These are phyloP conservation scores for Trametes punicea DNA, from an alignment of 768 basidiomycete genomes.

Conservation along the genomic window DNA sequence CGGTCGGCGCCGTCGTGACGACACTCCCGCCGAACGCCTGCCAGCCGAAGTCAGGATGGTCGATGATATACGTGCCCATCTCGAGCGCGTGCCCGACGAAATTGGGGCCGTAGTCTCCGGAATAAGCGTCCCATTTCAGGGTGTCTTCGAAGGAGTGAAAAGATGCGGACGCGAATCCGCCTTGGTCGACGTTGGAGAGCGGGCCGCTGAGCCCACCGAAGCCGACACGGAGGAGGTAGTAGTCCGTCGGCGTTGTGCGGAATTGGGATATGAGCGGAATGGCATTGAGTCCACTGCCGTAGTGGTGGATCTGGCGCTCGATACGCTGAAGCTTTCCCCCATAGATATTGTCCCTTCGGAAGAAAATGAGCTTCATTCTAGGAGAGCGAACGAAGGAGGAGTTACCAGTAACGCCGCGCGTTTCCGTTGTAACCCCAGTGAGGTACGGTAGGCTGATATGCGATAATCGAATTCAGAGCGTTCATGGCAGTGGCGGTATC, in stretches of 20 bases:
- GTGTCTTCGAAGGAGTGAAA: conserved; percentile 60
- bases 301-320: conserved; percentile 58
- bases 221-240: conserved; percentile 49
- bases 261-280: conserved; percentile 51
- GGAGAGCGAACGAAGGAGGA: background rate
- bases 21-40: conserved; percentile 55
- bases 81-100: conserved; percentile 54
- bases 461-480: conserved; percentile 52
- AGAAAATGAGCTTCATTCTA: background rate
- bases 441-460: conserved; percentile 54
- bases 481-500: conserved; percentile 48
- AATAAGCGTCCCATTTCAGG: conserved; percentile 55
- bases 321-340: conserved; percentile 52
- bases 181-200: conserved; percentile 53
- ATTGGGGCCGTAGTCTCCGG: conserved; percentile 59
- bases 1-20: conserved; percentile 37
- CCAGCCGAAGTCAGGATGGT: conserved; percentile 59
- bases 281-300: conserved; percentile 54
- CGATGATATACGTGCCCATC: conserved; percentile 41
- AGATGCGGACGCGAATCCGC: conserved; percentile 56
- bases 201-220: conserved; percentile 53
- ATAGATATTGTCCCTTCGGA: conserved; percentile 54
- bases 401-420: conserved; percentile 53
- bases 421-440: conserved; percentile 64
- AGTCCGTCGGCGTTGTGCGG: conserved; percentile 43